phyloP scores from a whole-genome alignment of 371 early-diverging fungal species.

The Fennellomyces sp. region DNA sequence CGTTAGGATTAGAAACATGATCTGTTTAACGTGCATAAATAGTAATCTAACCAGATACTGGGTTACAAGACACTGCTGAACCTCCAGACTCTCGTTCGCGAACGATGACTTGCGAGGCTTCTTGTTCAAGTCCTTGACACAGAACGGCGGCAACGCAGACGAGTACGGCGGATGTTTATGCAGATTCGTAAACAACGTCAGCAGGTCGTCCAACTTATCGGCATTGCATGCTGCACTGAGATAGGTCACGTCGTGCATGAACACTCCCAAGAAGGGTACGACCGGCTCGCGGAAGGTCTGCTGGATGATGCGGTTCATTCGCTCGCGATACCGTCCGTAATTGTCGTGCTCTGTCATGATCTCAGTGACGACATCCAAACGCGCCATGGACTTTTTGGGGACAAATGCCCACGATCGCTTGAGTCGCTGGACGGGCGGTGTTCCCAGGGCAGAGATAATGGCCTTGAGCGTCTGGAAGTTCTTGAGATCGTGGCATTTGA shows the following conservation, averaged over 20 bases:
- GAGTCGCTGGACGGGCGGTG: conserved; percentile 76
- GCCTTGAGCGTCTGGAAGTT: conserved; percentile 81
- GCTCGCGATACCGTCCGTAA: conserved; percentile 69
- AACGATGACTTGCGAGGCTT: conserved; percentile 29
- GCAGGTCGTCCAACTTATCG: conserved; percentile 37
- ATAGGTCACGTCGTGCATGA: conserved; percentile 82
- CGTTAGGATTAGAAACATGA: no score
- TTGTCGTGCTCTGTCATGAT: conserved; percentile 75
- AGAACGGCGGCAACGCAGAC: conserved; percentile 47
- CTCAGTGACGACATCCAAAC: conserved; percentile 54
- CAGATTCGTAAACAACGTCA: conserved; percentile 51
- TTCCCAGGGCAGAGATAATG: conserved; percentile 69
- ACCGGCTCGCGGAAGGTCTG: conserved; percentile 49
- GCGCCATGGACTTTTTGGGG: conserved; percentile 62
- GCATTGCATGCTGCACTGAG: conserved; percentile 43
- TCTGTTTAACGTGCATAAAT: no score
- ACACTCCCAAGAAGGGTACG: conserved; percentile 78
- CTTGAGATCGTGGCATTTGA: conserved; percentile 58
- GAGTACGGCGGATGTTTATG: conserved; percentile 66
- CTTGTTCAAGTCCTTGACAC: conserved; percentile 56
- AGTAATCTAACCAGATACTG: conserved; percentile 18
- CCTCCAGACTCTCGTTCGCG: conserved; percentile 22
- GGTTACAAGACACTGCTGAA: conserved; percentile 57
- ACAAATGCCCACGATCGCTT: conserved; percentile 78
- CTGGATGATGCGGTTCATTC: conserved; percentile 17